phyloP scores from a whole-genome alignment of 2,329 filamentous ascomycete species.

The Chaetomium olivaceum region DNA sequence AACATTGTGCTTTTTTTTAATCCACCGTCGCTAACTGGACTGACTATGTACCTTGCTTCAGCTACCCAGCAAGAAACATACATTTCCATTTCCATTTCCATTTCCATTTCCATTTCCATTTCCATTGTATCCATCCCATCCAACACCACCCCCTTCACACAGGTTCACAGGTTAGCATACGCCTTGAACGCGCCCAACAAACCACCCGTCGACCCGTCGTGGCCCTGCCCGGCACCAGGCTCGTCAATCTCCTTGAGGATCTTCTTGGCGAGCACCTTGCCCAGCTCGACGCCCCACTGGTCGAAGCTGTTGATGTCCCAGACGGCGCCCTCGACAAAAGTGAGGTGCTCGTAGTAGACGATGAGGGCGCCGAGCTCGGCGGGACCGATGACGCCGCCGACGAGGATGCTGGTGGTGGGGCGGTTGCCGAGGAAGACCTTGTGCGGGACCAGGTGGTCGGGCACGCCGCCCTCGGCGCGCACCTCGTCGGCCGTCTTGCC shows the following conservation, averaged over 20 bases:
- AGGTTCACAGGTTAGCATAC: slow-evolving; percentile 55
- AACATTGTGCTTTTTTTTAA: neutral
- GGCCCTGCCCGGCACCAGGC: slow-evolving; percentile 66
- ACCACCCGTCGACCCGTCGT: slow-evolving; percentile 86
- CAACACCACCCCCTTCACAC: too few relatives aligned
- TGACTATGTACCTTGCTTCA: neutral
- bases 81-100: neutral
- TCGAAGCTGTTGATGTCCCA: slow-evolving; percentile 99
- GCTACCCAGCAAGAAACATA: neutral
- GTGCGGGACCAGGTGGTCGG: slow-evolving; percentile 82
- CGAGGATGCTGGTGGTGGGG: slow-evolving; percentile 90
- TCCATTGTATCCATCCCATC: neutral
- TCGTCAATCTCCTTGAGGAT: slow-evolving; percentile 83
- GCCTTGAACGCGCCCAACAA: slow-evolving; percentile 93
- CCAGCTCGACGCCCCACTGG: slow-evolving; percentile 98
- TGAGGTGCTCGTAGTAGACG: slow-evolving; percentile 98
- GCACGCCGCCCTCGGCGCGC: slow-evolving; percentile 67
- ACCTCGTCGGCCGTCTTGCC: slow-evolving; percentile 83
- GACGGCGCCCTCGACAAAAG: slow-evolving; percentile 94
- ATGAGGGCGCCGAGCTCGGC: slow-evolving; percentile 92
- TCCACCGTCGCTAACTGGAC: neutral
- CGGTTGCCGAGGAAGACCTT: slow-evolving; percentile 99
- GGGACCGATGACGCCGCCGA: slow-evolving; percentile 88
- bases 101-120: neutral
- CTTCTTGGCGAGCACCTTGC: slow-evolving; percentile 94